Conservation (phyloP, 2,329 filamentous ascomycete species). For the Dothideomycetes sp. region DNA sequence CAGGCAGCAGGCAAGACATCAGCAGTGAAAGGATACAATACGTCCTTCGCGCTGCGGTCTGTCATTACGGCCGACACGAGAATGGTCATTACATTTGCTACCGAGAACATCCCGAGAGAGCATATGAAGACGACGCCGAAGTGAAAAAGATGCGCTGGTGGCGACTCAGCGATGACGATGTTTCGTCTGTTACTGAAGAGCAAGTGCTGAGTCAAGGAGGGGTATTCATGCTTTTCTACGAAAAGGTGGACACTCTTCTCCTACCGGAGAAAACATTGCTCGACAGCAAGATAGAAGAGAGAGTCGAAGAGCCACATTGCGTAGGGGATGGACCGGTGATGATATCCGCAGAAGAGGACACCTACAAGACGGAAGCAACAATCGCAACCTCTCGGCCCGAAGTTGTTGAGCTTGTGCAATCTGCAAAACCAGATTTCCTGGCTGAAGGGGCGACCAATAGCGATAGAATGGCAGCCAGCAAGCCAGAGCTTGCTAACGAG, state of each 20-base stretch:
- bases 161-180: slow-evolving; percentile 80
- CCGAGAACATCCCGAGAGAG: slow-evolving; percentile 49
- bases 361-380: too few species aligned
- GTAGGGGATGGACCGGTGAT: too few species aligned
- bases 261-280: not conserved
- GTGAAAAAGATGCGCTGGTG: slow-evolving; percentile 52
- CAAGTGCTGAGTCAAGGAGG: slow-evolving; percentile 65
- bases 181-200: slow-evolving; percentile 61
- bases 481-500: too few species aligned
- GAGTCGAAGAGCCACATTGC: too few species aligned
- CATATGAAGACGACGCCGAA: slow-evolving; percentile 17
- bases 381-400: too few species aligned
- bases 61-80: slow-evolving; percentile 82
- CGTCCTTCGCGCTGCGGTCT: slow-evolving; percentile 71
- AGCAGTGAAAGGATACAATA: slow-evolving; percentile 42
- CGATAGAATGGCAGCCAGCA: too few species aligned
- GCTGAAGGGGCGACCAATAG: too few species aligned
- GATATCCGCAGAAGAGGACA: too few species aligned
- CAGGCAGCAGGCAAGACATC: slow-evolving; percentile 24
- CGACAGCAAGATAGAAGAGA: too few species aligned
- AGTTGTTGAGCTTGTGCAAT: too few species aligned
- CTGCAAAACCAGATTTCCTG: not conserved
- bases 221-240: slow-evolving; percentile 97
- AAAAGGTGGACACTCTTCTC: slow-evolving; percentile 34
- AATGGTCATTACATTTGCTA: slow-evolving; percentile 96